Base-by-base conservation (phyloP, 2,329 filamentous ascomycete species). In the Thermothelomyces thermophilus region DNA sequence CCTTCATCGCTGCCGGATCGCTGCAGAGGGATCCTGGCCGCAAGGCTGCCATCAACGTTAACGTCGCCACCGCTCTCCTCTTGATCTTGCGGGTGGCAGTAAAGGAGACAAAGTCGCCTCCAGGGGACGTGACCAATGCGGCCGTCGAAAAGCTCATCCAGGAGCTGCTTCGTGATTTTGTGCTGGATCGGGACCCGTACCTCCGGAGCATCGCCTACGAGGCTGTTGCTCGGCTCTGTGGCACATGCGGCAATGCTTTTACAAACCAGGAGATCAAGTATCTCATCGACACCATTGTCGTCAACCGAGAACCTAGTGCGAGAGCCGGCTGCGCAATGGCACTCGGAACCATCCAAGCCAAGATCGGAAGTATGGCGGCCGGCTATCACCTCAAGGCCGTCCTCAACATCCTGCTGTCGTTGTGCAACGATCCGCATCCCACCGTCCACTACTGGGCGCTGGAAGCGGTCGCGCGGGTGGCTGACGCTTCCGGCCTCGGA, bases 381-480 rank as follows among this genome's bases (percentile, higher is more conserved):
- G 90, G 90, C 3, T 90, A 93, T 60, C 93, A 98, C 65, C 76
- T 98, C 44, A 97, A 97, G 71, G 96, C 90, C 1, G 96, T 98
- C 43, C 79, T 96, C n/a, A 87, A 91, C 16, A 94, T 98, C 34
- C 73, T 98, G n/a, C 95, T 97, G 86, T 97, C 93, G 7, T 76
- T 98, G 9, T 91, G 90, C 66, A 95, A 90, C 59, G 93, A 98
- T 63, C 88, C 91, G 17, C 93, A 98, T 64, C 90, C 93, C 0
- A 84, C 87, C 0, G 93, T 98, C 8, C 93, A 98, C 67, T 95
- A 91, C 64, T 97, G 90, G 90, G 91, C 94, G 2, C 73, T 98
- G 39, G 90, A 96, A 64, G 91, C 89, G 9, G 69, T 98, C 26
- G 84, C 87, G 2, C 76, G 87, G 46, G 90, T 95, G 11, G 87